A percentile compares a stretch with the other conserved stretches of the same genome.
Evolutionary conservation across 2,329 filamentous ascomycete species (phyloP).

Genomic region (Hypoxylon sp.): DNA sequence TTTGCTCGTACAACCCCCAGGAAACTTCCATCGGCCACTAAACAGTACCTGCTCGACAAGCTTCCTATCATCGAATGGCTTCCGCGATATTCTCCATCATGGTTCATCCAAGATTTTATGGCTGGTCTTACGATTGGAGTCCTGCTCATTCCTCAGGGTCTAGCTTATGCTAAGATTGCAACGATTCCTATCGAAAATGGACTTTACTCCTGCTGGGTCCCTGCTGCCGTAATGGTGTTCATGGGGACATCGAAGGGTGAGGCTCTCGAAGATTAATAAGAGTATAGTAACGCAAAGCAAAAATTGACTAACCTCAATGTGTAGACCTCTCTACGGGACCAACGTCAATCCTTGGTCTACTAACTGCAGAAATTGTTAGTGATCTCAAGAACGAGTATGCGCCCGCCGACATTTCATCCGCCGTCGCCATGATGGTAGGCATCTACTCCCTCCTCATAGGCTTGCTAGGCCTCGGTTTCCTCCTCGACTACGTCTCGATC

Average conservation of each 20-base stretch:
- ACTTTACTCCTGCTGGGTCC: constrained; percentile 67
- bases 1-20: constrained; percentile 44
- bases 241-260: constrained; percentile 70
- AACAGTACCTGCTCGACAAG: constrained; percentile 67
- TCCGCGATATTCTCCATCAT: constrained; percentile 67
- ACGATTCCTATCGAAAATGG: constrained; percentile 68
- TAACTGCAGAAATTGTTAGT: constrained; percentile 68
- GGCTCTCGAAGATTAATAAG: too few species aligned
- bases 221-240: constrained; percentile 64
- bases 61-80: constrained; percentile 70
- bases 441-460: constrained; percentile 67
- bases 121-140: constrained; percentile 68
- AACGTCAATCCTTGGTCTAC: constrained; percentile 69
- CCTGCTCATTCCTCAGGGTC: constrained; percentile 67
- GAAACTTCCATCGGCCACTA: constrained; percentile 60
- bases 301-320: not conserved
- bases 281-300: too few species aligned
- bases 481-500: constrained; percentile 72
- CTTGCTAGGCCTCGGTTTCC: constrained; percentile 69
- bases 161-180: constrained; percentile 70
- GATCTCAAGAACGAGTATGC: constrained; percentile 61
- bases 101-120: constrained; percentile 68
- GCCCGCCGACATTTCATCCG: constrained; percentile 65
- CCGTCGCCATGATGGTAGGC: constrained; percentile 70
- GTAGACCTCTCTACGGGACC: constrained; percentile 69